Conservation (phyloP, 306 rosid species). For the Rubus idaeus region DNA sequence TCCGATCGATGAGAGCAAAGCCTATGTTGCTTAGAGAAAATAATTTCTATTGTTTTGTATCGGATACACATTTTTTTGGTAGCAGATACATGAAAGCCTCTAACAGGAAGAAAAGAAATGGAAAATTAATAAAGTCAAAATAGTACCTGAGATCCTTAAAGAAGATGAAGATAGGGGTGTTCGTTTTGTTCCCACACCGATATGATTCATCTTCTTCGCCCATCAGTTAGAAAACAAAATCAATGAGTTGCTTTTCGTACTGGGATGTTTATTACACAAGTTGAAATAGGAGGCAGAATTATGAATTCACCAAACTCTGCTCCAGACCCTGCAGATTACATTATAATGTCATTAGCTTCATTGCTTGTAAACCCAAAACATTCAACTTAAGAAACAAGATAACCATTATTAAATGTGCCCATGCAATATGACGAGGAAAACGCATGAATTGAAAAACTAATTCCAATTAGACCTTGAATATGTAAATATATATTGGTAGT, state of each 20-base stretch:
- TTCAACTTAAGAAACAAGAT: background rate
- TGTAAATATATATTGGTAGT: background rate
- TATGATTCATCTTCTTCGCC: conserved; percentile 45
- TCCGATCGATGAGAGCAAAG: background rate
- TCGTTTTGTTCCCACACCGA: conserved; percentile 47
- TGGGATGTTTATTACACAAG: background rate
- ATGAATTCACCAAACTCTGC: background rate
- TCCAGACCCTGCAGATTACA: background rate
- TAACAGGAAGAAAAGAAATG: background rate
- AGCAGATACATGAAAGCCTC: background rate
- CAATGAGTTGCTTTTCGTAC: conserved; percentile 8
- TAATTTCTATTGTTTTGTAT: background rate
- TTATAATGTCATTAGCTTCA: background rate
- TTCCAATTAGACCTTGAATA: background rate
- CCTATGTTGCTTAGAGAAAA: background rate
- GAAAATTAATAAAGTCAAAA: background rate
- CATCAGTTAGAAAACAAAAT: conserved; percentile 37
- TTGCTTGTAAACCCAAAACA: background rate
- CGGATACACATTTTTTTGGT: no score
- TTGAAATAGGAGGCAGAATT: conserved; percentile 3
- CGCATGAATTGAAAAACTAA: background rate
- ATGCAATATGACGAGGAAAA: background rate
- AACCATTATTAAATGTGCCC: background rate
- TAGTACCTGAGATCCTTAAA: conserved; percentile 69
- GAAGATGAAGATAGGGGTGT: conserved; percentile 48